These are phyloP conservation scores for Daedalea quercina DNA, from an alignment of 768 basidiomycete species.

Conservation along the genomic window DNA sequence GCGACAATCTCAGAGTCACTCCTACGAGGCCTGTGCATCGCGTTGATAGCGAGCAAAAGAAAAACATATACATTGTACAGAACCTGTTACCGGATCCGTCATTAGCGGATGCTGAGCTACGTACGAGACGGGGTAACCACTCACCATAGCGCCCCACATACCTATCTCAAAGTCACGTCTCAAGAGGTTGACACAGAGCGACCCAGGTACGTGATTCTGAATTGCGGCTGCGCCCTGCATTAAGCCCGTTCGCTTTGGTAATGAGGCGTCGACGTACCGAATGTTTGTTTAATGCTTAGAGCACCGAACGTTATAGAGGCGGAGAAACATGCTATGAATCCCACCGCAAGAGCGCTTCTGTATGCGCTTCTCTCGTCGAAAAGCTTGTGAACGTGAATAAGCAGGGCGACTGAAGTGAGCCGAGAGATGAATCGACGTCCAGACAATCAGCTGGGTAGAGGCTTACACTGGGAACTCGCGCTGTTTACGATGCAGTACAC, in stretches of 20 bases:
- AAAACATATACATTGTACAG: neutral
- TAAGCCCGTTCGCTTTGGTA: too few relatives aligned
- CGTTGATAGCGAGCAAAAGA: neutral
- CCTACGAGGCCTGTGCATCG: neutral
- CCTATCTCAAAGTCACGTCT: neutral
- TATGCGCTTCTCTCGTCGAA: neutral
- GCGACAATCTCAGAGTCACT: neutral
- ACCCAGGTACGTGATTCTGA: too few relatives aligned
- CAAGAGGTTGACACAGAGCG: neutral
- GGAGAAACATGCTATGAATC: neutral
- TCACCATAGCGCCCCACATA: neutral
- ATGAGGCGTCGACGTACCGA: neutral
- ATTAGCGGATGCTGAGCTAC: too few relatives aligned
- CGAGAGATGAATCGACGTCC: neutral
- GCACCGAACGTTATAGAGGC: neutral
- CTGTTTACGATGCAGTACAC: neutral
- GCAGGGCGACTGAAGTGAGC: neutral
- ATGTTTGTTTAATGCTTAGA: neutral
- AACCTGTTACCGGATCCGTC: neutral
- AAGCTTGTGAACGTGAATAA: neutral
- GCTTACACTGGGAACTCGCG: neutral
- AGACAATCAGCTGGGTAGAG: neutral
- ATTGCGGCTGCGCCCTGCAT: too few relatives aligned
- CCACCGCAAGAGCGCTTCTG: neutral
- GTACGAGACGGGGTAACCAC: too few relatives aligned